Base-by-base conservation (phyloP, 2,329 filamentous ascomycete genomes). In the Aspergillus thermomutatus region DNA sequence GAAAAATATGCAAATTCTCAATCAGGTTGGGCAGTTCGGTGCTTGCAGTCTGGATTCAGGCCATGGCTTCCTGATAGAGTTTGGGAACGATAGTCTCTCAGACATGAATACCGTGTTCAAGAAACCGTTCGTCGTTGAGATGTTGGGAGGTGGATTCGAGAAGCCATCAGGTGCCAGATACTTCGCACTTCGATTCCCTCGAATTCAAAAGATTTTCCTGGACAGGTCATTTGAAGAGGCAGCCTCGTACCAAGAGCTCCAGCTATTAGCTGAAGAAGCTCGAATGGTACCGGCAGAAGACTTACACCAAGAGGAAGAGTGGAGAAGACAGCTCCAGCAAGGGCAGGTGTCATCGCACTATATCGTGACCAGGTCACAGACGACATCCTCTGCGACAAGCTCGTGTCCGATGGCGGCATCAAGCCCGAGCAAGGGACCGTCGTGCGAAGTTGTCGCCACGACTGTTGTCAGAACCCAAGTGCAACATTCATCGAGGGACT, bases 111-210 rank as follows among this genome's bases (percentile, higher is more conserved):
- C 71, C 3, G 72, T 87, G 1, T 96, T 96, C 70, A 82, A 80
- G 6, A 77, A 80, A 0, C 91, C 91, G 0, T 83, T 91, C 21
- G 85, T 96, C 0, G 89, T 92, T 55, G 92, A 96, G 64, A 78
- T 96, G 57, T 80, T 89, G 25, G 92, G 91, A 53, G 90, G 90
- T 60, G 87, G 88, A 0, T 96, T 92, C 63, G 88, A 91, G 58
- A 90, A 87, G 66, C 81, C 83, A 2, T 82, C 84, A 3, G 87
- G 88, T 65, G 86, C 84, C 14, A 80, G 81, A 1, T 92, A 89
- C 66, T 91, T 85, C 78, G 87, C 87, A 57, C 83, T 91, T 52
- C 83, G 92, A 1, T 95, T 96, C 66, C 89, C 92, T 1, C 80
- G 83, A 2, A 84, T 93, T 3, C 81, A 84, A 55, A 95, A 93